Base-by-base conservation (phyloP, 768 basidiomycete genomes). In the Lentinula sp. region DNA sequence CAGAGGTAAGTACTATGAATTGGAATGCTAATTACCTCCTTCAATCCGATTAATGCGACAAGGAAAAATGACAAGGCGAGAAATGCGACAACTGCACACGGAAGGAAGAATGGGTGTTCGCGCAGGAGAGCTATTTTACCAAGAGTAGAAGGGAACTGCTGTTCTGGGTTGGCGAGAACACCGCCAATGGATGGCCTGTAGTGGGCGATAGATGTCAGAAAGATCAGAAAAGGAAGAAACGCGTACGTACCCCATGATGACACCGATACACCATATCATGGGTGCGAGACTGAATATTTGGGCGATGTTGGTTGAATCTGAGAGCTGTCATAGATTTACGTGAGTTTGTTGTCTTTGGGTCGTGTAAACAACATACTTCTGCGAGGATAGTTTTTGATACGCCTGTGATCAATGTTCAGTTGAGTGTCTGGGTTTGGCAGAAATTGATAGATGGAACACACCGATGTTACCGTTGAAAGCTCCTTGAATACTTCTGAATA, bases 61-160 rank as follows among this genome's bases (percentile, higher is more conserved):
- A 69, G 0, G 57, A 72, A 68, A 10, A 65, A 63, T 18, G 65
- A 16, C 9, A 70, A 46, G 11, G 70, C 55, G n/a, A 71, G 64
- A 0, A 57, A 13, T 0, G 70, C 72, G 7, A 73, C 67, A 3
- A 68, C 65, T 6, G 65, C 56, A 63, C 76, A 76, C 34, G 75
- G 74, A 45, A 76, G 68, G 40, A 77, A 71, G 62, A 75, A 77
- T 2, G 75, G 74, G 64, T 77, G 65, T 0, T 65, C 60, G 10
- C 62, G 57, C 34, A 73, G 68, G 53, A 75, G 67, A 4, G 46
- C 15, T 21, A 68, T 61, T 10, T 53, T 59, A 6, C 68, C 69
- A 42, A 73, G 70, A 5, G 63, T 62, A 2, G 57, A 43, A 2
- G 73, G 72, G 63, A 68, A 74, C 42, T 63, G 60, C 23, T 66